Percentiles rank a stretch among this genome's conserved stretches.
Conservation (phyloP, 331 rosid genomes). For the Malus hybrid region DNA sequence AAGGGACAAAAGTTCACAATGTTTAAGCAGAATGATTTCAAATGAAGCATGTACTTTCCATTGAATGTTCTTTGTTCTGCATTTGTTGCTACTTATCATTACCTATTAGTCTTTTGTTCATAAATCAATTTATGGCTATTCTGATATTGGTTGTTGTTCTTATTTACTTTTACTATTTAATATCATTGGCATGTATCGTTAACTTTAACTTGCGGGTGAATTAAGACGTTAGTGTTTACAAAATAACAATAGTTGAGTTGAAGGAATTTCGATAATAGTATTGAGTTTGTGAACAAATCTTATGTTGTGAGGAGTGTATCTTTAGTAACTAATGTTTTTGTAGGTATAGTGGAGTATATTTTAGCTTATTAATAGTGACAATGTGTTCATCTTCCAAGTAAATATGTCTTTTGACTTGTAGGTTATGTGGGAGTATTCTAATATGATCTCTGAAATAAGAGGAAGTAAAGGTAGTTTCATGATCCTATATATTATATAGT, state of each 20-base stretch:
- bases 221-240: not conserved
- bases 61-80: not conserved
- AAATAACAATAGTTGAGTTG: too few relatives aligned
- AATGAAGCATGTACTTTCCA: not conserved
- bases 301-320: slow-evolving; percentile 11
- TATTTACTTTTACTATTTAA: not conserved
- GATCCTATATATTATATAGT: slow-evolving; percentile 67
- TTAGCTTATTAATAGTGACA: slow-evolving; percentile 65
- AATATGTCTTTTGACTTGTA: slow-evolving; percentile 98
- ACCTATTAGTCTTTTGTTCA: not conserved
- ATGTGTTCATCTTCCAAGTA: slow-evolving; percentile 93
- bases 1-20: not conserved
- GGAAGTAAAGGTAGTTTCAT: slow-evolving; percentile 98
- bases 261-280: not conserved
- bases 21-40: not conserved
- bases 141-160: not conserved
- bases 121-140: not conserved
- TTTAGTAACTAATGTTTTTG: slow-evolving; percentile 19
- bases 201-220: not conserved
- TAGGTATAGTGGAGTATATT: slow-evolving; percentile 41
- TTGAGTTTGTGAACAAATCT: slow-evolving; percentile 5
- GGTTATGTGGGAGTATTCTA: slow-evolving; percentile 98
- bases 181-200: not conserved
- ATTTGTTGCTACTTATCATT: not conserved
- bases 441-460: slow-evolving; percentile 99